Conservation (phyloP, 768 basidiomycete species). For the Suillus occidentalis region DNA sequence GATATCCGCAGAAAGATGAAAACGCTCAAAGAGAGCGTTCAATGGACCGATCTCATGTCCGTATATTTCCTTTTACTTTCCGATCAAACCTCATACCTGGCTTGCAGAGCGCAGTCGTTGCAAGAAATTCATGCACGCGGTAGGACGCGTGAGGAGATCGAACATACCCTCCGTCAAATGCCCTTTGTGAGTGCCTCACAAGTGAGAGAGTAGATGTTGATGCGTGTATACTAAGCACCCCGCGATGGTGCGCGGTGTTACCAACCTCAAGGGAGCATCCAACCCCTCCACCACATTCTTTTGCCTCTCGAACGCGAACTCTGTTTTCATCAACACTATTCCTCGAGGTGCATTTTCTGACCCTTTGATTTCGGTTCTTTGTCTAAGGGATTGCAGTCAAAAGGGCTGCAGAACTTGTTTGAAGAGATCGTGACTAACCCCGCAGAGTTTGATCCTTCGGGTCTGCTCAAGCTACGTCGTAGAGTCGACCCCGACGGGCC, state of each 20-base stretch:
- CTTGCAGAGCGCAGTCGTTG: slow-evolving; percentile 62
- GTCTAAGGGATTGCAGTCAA: slow-evolving; percentile 48
- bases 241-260: slow-evolving; percentile 92
- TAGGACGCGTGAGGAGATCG: slow-evolving; percentile 71
- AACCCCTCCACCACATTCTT: slow-evolving; percentile 75
- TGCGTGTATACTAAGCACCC: slow-evolving; percentile 67
- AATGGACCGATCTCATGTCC: slow-evolving; percentile 97
- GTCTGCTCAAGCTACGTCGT: slow-evolving; percentile 73
- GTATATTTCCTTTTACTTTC: slow-evolving; percentile 19
- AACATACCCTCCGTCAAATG: slow-evolving; percentile 72
- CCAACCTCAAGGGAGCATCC: slow-evolving; percentile 61
- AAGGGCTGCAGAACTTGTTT: slow-evolving; percentile 72
- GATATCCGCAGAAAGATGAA: slow-evolving; percentile 84
- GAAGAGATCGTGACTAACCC: slow-evolving; percentile 90
- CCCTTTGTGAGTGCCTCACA: slow-evolving; percentile 68
- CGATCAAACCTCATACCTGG: neutral
- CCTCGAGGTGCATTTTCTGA: slow-evolving; percentile 54
- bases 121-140: slow-evolving; percentile 70
- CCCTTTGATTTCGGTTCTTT: neutral
- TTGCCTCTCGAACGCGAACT: slow-evolving; percentile 93
- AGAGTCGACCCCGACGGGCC: slow-evolving; percentile 73
- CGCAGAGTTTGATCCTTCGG: slow-evolving; percentile 73
- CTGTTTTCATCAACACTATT: slow-evolving; percentile 88
- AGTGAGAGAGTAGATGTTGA: neutral
- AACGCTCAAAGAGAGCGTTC: slow-evolving; percentile 55